These are phyloP conservation scores for Boletus bicolor DNA, from an alignment of 768 basidiomycete species.

Conservation along the genomic window DNA sequence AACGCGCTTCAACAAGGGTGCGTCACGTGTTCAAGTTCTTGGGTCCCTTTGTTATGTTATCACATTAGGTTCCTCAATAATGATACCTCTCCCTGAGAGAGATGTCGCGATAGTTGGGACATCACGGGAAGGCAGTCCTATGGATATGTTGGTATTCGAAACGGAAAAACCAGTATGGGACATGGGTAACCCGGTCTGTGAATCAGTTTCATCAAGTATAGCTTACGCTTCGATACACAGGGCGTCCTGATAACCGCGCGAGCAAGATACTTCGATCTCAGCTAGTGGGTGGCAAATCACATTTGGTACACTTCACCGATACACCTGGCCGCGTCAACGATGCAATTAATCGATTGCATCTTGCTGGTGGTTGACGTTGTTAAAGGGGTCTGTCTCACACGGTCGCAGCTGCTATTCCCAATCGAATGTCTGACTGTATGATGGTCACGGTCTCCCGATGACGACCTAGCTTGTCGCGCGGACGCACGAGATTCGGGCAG, in stretches of 20 bases:
- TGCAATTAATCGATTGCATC: constrained; percentile 87
- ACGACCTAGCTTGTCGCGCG: constrained; percentile 40
- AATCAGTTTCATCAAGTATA: constrained; percentile 6
- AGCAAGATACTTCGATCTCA: constrained; percentile 80
- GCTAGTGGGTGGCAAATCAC: too few relatives aligned
- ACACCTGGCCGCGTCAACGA: too few relatives aligned
- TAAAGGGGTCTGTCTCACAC: constrained; percentile 69
- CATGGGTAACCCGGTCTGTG: constrained; percentile 78
- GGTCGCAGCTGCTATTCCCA: not conserved
- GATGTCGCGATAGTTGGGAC: constrained; percentile 94
- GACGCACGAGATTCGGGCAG: too few relatives aligned
- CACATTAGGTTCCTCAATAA: constrained; percentile 75
- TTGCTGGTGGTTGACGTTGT: constrained; percentile 96
- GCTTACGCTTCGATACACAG: constrained; percentile 17
- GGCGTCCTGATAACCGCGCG: constrained; percentile 51
- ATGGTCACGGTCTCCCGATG: constrained; percentile 70
- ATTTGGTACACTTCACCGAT: too few relatives aligned
- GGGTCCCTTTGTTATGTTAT: constrained; percentile 7
- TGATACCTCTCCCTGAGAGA: constrained; percentile 89
- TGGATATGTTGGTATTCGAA: constrained; percentile 97
- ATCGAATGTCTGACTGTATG: constrained; percentile 44
- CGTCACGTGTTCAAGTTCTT: constrained; percentile 24
- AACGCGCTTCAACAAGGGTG: constrained; percentile 96
- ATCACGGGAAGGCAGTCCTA: constrained; percentile 93
- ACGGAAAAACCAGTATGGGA: constrained; percentile 96